A percentile compares a stretch with the other conserved stretches of the same genome.
phyloP scores from a whole-genome alignment of 2,329 filamentous ascomycete genomes.

The Cladosporium sp. region DNA sequence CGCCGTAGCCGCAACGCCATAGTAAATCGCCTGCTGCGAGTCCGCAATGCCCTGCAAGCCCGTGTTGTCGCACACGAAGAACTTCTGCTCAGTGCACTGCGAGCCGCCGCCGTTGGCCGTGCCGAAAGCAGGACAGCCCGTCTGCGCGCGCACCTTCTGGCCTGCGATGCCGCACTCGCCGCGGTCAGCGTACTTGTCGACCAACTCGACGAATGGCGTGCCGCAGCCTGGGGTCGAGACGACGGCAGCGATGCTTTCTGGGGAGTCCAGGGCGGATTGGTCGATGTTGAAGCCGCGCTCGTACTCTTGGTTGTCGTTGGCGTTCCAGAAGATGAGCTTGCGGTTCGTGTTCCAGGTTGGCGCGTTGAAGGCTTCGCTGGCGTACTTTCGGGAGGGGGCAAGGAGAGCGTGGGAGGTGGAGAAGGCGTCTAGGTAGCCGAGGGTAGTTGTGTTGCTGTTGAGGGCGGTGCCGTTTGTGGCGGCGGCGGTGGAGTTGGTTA shows the following conservation, averaged over 20 bases:
- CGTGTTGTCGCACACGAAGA: slow-evolving; percentile 13
- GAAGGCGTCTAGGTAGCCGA: slow-evolving; percentile 20
- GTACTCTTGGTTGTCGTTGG: slow-evolving; percentile 7
- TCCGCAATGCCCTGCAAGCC: slow-evolving; percentile 15
- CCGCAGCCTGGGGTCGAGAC: slow-evolving; percentile 16
- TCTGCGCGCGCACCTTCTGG: slow-evolving; percentile 14
- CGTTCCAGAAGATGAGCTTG: slow-evolving; percentile 17
- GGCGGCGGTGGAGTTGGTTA: background rate
- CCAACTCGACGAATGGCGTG: slow-evolving; percentile 8
- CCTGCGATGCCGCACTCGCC: slow-evolving; percentile 16
- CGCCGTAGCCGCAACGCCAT: slow-evolving; percentile 14
- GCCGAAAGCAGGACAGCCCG: slow-evolving; percentile 17
- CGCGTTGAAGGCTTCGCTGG: slow-evolving; percentile 17
- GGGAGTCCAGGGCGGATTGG: background rate
- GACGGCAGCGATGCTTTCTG: slow-evolving; percentile 6
- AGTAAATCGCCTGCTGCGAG: slow-evolving; percentile 12
- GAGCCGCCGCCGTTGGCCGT: slow-evolving; percentile 3
- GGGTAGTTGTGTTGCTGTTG: background rate
- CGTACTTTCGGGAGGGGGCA: slow-evolving; percentile 10
- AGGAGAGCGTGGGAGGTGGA: slow-evolving; percentile 18
- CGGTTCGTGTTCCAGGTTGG: slow-evolving; percentile 18
- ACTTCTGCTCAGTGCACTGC: slow-evolving; percentile 16
- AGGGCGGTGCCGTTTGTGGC: background rate
- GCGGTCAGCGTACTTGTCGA: background rate
- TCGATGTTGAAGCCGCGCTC: slow-evolving; percentile 18